Conservation (phyloP, 2,329 filamentous ascomycete genomes). For the Clarireedia hainanense region DNA sequence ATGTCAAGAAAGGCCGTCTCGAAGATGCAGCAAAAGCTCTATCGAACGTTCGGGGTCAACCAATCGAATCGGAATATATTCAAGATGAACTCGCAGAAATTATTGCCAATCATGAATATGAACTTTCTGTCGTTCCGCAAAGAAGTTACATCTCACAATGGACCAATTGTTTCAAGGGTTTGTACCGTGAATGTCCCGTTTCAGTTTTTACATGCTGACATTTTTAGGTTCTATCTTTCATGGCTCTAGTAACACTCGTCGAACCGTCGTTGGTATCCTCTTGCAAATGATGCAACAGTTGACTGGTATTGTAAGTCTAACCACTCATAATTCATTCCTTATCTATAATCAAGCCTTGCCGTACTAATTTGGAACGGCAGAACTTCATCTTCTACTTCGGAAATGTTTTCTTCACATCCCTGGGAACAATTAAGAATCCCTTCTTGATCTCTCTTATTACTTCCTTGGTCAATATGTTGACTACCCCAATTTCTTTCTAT, state of each 20-base stretch:
- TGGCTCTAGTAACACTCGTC: constrained; percentile 58
- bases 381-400: constrained; percentile 92
- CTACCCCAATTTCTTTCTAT: constrained; percentile 82
- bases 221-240: constrained; percentile 38
- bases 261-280: constrained; percentile 63
- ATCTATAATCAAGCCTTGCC: too few species aligned
- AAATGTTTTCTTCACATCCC: constrained; percentile 74
- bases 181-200: too few species aligned
- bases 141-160: constrained; percentile 60
- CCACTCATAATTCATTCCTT: too few species aligned
- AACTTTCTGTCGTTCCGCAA: constrained; percentile 59
- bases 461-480: constrained; percentile 79
- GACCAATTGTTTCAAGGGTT: constrained; percentile 58
- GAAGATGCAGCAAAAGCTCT: constrained; percentile 56
- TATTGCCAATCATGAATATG: constrained; percentile 82
- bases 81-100: constrained; percentile 76
- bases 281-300: constrained; percentile 77
- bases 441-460: constrained; percentile 83
- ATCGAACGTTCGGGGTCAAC: constrained; percentile 65
- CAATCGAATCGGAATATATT: constrained; percentile 60
- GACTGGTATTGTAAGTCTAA: constrained; percentile 48
- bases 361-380: too few species aligned
- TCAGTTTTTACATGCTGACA: too few species aligned
- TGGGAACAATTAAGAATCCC: constrained; percentile 65
- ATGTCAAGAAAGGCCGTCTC: constrained; percentile 67